Evolutionary conservation across 2,329 filamentous ascomycete species (phyloP).

Genomic region (Daldinia sp.): DNA sequence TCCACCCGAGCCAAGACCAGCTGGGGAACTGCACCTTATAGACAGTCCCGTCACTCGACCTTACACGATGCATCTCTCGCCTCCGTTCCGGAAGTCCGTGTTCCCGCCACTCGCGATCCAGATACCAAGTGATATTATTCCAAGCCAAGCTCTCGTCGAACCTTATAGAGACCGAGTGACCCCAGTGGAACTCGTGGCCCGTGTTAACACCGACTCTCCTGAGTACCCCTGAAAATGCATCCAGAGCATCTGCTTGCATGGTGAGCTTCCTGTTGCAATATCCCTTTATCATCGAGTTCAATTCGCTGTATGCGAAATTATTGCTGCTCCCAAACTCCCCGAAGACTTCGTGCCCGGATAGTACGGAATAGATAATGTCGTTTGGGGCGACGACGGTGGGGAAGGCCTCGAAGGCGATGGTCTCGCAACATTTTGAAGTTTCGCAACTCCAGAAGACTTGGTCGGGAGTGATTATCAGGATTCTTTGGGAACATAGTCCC

Average conservation of each 20-base stretch:
- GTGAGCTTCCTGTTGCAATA: slow-evolving; percentile 26
- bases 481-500: slow-evolving; percentile 31
- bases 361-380: slow-evolving; percentile 22
- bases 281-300: slow-evolving; percentile 22
- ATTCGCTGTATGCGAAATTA: slow-evolving; percentile 30
- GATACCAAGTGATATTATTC: slow-evolving; percentile 29
- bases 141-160: slow-evolving; percentile 34
- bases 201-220: slow-evolving; percentile 17
- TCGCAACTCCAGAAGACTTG: slow-evolving; percentile 38
- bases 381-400: slow-evolving; percentile 27
- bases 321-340: slow-evolving; percentile 30
- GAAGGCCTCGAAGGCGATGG: slow-evolving; percentile 34
- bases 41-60: slow-evolving; percentile 7
- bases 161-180: slow-evolving; percentile 26
- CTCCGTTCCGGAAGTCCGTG: slow-evolving; percentile 17
- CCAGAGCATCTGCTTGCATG: slow-evolving; percentile 24
- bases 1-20: slow-evolving; percentile 37
- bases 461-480: slow-evolving; percentile 20
- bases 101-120: slow-evolving; percentile 4
- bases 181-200: slow-evolving; percentile 36
- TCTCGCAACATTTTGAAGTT: slow-evolving; percentile 29
- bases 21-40: slow-evolving; percentile 29
- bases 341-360: slow-evolving; percentile 31
- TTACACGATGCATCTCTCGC: slow-evolving; percentile 17
- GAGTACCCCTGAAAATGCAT: slow-evolving; percentile 32